Base-by-base conservation (phyloP, 495 filamentous ascomycete species). In the Penicillium macrosclerotiorum region DNA sequence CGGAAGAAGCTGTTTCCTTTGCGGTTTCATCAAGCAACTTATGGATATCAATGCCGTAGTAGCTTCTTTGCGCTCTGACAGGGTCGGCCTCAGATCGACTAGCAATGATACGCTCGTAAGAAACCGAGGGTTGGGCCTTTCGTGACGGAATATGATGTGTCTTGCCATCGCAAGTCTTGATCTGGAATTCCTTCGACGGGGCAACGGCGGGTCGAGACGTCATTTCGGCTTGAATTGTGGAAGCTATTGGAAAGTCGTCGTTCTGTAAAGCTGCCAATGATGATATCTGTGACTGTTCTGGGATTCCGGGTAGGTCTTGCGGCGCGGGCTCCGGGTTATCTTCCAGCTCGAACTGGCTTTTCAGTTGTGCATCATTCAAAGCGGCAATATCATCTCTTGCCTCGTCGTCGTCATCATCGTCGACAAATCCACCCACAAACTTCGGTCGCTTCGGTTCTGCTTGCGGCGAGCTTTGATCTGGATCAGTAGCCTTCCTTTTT, bases 1-100 rank as follows among this genome's bases (percentile, higher is more conserved):
- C 50, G 16, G 51, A 32, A 2, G 64, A 52, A 12, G 76, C 67
- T 27, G 79, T 45, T 7, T 72, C 68, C n/a, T 65, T 65, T n/a
- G 82, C 76, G 4, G 72, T 76, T 4, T 86, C 75, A 41, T 92
- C 86, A 31, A 96, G 70, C 17, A 96, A 66, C 33, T 77, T 67
- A 54, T 95, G 89, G 13, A 98, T 92, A 19, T 95, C 83, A 45
- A 98, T 84, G 6, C 93, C 93, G 63, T 92, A 98, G 60, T 88
- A 96, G 60, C 79, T 86, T 62, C 82, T 86, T 52, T 80, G 82
- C n/a, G 89, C 88, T 49, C 81, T 73, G 25, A 88, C 84, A 48
- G 85, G 72, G 48, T 77, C 82, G 4, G 78, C 79, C 26, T 69
- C 78, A 3, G 86, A 91, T 13, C 87, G 80, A 19, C 78, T 72